Conservation (phyloP, 495 filamentous ascomycete species). For the Astrocystis sublimbata region DNA sequence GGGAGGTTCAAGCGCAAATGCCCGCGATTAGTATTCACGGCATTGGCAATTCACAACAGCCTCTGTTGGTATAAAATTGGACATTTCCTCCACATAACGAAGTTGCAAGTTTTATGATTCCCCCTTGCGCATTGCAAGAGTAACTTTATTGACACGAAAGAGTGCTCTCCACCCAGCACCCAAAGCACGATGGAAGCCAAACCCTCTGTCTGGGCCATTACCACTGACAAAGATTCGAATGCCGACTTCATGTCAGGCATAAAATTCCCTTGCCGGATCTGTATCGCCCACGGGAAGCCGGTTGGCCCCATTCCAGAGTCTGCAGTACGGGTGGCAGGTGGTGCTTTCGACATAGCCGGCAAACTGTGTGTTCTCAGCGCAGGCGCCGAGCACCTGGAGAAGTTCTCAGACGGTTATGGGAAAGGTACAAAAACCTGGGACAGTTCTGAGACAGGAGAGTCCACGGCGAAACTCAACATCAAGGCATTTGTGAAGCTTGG, state of each 20-base stretch:
- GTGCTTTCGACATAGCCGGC: not conserved
- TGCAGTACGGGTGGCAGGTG: not conserved
- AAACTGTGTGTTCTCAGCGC: not conserved
- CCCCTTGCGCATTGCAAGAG: not conserved
- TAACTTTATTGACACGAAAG: too few species aligned
- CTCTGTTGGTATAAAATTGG: too few species aligned
- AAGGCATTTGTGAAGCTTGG: conserved; percentile 1
- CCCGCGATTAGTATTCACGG: not conserved
- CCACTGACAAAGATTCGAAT: not conserved
- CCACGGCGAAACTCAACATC: not conserved
- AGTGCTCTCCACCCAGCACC: not conserved
- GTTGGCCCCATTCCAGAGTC: not conserved
- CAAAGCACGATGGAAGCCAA: not conserved
- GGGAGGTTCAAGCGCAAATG: not conserved
- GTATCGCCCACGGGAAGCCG: not conserved
- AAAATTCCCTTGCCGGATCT: not conserved
- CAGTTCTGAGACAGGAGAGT: not conserved
- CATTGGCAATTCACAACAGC: not conserved
- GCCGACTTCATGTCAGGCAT: not conserved
- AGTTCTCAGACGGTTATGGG: not conserved
- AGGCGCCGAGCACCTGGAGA: not conserved
- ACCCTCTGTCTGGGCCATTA: not conserved
- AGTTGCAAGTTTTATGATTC: too few species aligned
- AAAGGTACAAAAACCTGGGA: not conserved
- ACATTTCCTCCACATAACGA: too few species aligned